Evolutionary conservation across 1,139 yeast genomes (phyloP).

Genomic region (Kodamaea ohmeri): DNA sequence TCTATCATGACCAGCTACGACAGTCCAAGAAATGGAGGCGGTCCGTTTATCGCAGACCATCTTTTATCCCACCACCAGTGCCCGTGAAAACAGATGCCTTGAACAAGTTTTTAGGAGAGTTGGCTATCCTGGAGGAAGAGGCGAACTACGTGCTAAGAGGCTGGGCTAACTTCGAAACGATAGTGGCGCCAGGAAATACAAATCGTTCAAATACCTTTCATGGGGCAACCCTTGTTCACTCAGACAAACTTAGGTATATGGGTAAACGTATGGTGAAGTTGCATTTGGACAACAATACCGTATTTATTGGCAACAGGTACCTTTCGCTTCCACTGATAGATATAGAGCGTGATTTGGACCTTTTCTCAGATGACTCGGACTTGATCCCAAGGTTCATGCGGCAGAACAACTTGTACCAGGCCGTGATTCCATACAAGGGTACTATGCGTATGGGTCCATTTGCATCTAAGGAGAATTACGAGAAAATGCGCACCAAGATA

Average conservation of each 20-base stretch:
- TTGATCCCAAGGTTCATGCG: conserved; percentile 36
- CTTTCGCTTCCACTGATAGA: conserved; percentile 30
- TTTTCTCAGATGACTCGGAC: conserved; percentile 21
- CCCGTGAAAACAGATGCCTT: conserved; percentile 10
- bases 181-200: neutral
- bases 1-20: conserved; percentile 6
- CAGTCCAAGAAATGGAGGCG: conserved; percentile 11
- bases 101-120: conserved; percentile 16
- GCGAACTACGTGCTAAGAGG: conserved; percentile 24
- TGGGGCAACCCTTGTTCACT: conserved; percentile 3
- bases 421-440: conserved; percentile 33
- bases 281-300: conserved; percentile 21
- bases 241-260: conserved; percentile 21
- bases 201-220: neutral
- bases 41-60: conserved; percentile 17
- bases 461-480: conserved; percentile 14
- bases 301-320: conserved; percentile 28
- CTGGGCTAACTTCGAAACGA: conserved; percentile 16
- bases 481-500: conserved; percentile 16
- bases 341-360: conserved; percentile 19
- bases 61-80: neutral
- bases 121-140: conserved; percentile 24
- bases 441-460: conserved; percentile 22
- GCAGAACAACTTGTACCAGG: conserved; percentile 25
- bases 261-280: conserved; percentile 23